Evolutionary conservation across 345 rosid genomes (phyloP).

Genomic region (Arabidopsis thaliana): TAIR10.1 NC_003070.9:8531501-8532000

Average conservation of each 20-base stretch:
- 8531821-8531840: constrained; percentile 87
- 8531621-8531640: neutral
- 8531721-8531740: constrained; percentile 25
- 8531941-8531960: constrained; percentile 51
- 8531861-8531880: constrained; percentile 79
- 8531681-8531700: constrained; percentile 19
- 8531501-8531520: constrained; percentile 64
- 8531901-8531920: constrained; percentile 67
- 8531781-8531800: neutral
- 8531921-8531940: constrained; percentile 73
- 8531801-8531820: constrained; percentile 87
- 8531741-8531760: neutral
- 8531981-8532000: constrained; percentile 21
- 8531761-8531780: constrained; percentile 2
- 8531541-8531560: constrained; percentile 11
- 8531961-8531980: constrained; percentile 39
- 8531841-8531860: constrained; percentile 92
- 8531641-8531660: neutral
- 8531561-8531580: neutral
- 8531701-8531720: constrained; percentile 12
- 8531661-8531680: neutral
- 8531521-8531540: neutral
- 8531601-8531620: neutral
- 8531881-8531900: constrained; percentile 88
- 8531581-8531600: constrained; percentile 8